Evolutionary conservation across 805 yeast species (phyloP).

Genomic region (Pichia nakasei): DNA sequence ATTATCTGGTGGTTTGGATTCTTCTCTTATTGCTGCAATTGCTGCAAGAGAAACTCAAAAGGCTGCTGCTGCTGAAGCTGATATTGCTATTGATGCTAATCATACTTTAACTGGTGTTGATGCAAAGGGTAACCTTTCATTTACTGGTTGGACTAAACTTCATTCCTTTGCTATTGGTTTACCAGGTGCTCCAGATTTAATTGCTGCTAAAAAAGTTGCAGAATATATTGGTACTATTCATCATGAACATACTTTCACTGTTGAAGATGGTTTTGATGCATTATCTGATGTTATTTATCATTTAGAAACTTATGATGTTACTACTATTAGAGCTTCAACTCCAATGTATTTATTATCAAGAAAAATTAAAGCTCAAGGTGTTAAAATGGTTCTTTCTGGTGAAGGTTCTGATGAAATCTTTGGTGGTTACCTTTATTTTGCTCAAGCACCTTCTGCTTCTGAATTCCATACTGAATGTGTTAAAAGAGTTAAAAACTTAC

Average conservation of each 20-base stretch:
- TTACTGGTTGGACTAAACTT: conserved; percentile 66
- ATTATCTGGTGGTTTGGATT: conserved; percentile 95
- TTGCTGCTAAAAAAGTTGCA: conserved; percentile 96
- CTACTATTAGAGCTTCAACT: conserved; percentile 97
- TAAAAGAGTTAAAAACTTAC: conserved; percentile 93
- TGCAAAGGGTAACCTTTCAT: conserved; percentile 72
- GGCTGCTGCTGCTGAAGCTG: conserved; percentile 48
- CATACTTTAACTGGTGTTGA: conserved; percentile 87
- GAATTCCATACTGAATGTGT: conserved; percentile 97
- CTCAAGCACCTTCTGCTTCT: conserved; percentile 85
- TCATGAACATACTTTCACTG: conserved; percentile 95
- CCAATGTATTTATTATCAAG: conserved; percentile 96
- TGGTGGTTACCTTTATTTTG: conserved; percentile 97
- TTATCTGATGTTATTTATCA: conserved; percentile 90
- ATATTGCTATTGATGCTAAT: conserved; percentile 39
- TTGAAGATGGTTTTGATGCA: conserved; percentile 95
- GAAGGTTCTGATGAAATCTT: conserved; percentile 99
- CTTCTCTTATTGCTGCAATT: conserved; percentile 91
- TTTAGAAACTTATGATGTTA: conserved; percentile 95
- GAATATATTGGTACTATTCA: conserved; percentile 92
- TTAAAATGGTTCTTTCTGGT: conserved; percentile 97
- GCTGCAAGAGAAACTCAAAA: conserved; percentile 92
- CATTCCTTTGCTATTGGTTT: conserved; percentile 97
- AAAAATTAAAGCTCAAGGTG: conserved; percentile 98
- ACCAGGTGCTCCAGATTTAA: conserved; percentile 95